A percentile compares a stretch with the other conserved stretches of the same genome.
These are phyloP conservation scores for Populus trichocarpa DNA, from an alignment of 441 rosid species.

Conservation along the genomic window DNA sequence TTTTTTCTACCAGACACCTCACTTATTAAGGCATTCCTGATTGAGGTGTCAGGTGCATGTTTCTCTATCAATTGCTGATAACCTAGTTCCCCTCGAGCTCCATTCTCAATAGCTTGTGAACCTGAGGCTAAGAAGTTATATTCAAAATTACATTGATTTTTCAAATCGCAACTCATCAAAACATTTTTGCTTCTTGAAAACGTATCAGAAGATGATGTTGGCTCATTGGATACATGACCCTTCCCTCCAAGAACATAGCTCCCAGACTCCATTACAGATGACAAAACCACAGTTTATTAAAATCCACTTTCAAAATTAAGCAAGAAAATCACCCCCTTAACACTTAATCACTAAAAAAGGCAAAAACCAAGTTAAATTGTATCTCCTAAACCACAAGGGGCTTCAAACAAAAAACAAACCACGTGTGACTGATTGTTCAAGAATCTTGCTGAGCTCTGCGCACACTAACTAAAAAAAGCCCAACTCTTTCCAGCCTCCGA, in stretches of 20 bases:
- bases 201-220: slow-evolving; percentile 33
- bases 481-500: not conserved
- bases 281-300: slow-evolving; percentile 9
- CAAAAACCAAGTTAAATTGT: not conserved
- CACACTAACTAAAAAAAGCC: slow-evolving; percentile 2
- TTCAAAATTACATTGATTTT: slow-evolving; percentile 26
- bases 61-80: slow-evolving; percentile 29
- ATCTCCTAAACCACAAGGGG: slow-evolving; percentile 1
- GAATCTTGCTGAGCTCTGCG: not conserved
- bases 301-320: slow-evolving; percentile 17
- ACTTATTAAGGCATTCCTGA: slow-evolving; percentile 19
- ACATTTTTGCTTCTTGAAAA: slow-evolving; percentile 28
- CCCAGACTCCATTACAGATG: slow-evolving; percentile 46
- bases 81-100: slow-evolving; percentile 31
- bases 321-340: not conserved
- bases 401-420: not conserved
- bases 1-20: slow-evolving; percentile 21
- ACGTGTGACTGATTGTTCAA: not conserved
- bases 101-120: slow-evolving; percentile 25
- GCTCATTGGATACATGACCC: slow-evolving; percentile 26
- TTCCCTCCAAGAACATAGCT: slow-evolving; percentile 38
- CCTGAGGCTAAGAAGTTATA: slow-evolving; percentile 24
- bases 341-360: not conserved
- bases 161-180: slow-evolving; percentile 34
- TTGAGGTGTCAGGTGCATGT: slow-evolving; percentile 22